Evolutionary conservation across 106 monocot genomes (phyloP).

Genomic region (Dendrobium nobile): DNA sequence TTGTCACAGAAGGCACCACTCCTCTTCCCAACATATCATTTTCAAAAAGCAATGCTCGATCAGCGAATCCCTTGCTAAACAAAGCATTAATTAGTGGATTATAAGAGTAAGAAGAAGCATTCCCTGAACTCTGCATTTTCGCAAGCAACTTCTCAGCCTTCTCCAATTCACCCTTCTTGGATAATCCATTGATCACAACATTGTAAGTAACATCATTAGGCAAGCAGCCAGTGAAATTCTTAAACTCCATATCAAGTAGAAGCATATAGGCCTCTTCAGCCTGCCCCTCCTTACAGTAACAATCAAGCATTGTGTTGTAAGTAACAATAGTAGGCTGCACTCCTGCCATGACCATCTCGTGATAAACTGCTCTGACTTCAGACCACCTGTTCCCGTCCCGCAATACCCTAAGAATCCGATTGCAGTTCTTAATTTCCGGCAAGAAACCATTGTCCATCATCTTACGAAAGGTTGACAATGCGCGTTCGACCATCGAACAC

Average conservation of each 20-base stretch:
- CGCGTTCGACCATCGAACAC: slow-evolving; percentile 38
- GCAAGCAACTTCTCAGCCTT: slow-evolving; percentile 52
- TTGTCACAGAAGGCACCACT: slow-evolving; percentile 33
- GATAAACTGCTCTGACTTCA: slow-evolving; percentile 35
- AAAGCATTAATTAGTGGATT: slow-evolving; percentile 65
- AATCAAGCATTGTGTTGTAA: slow-evolving; percentile 82
- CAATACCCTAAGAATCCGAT: slow-evolving; percentile 45
- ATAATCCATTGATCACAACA: slow-evolving; percentile 61
- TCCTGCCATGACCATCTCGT: slow-evolving; percentile 39
- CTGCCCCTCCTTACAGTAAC: slow-evolving; percentile 62
- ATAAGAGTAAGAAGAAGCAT: slow-evolving; percentile 53
- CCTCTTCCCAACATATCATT: slow-evolving; percentile 54
- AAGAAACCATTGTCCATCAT: slow-evolving; percentile 37
- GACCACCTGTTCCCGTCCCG: slow-evolving; percentile 29
- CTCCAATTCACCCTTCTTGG: slow-evolving; percentile 58
- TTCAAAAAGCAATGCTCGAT: slow-evolving; percentile 41
- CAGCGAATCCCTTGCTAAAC: slow-evolving; percentile 36
- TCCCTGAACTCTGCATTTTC: slow-evolving; percentile 38
- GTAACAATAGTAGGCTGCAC: slow-evolving; percentile 52
- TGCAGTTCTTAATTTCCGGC: slow-evolving; percentile 74
- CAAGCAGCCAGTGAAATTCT: slow-evolving; percentile 20
- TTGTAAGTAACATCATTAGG: slow-evolving; percentile 77
- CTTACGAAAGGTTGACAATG: slow-evolving; percentile 45
- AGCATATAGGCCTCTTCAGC: slow-evolving; percentile 40
- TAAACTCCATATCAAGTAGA: slow-evolving; percentile 47